Evolutionary conservation across 331 rosid genomes (phyloP).

Genomic region (Quercus phellos): DNA sequence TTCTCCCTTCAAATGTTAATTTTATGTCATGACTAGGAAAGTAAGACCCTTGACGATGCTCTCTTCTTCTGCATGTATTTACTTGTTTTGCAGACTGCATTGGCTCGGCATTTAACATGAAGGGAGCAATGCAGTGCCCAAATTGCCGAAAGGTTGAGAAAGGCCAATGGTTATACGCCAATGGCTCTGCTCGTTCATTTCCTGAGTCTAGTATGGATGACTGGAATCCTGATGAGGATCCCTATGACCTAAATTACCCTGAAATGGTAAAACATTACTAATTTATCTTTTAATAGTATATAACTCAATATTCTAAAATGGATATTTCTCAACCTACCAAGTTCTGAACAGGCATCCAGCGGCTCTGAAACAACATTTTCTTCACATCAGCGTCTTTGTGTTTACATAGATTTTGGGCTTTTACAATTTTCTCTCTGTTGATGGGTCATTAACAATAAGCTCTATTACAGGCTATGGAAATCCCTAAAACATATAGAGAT

Average conservation of each 20-base stretch:
- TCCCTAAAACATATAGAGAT: not conserved
- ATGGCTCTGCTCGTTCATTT: slow-evolving; percentile 12
- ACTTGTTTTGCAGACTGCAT: slow-evolving; percentile 18
- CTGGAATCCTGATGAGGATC: slow-evolving; percentile 25
- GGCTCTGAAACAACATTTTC: not conserved
- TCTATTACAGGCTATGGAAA: not conserved
- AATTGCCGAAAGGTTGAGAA: slow-evolving; percentile 26
- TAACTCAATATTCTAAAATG: not conserved
- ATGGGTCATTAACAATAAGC: not conserved
- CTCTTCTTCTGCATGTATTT: not conserved
- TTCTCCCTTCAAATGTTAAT: not conserved
- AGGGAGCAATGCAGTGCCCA: slow-evolving; percentile 32
- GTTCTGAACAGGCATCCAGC: not conserved
- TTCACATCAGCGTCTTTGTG: not conserved
- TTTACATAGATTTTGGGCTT: not conserved
- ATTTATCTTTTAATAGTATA: not conserved
- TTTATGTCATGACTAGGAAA: not conserved
- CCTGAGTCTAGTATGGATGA: slow-evolving; percentile 25
- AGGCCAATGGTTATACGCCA: slow-evolving; percentile 26
- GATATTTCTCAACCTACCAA: not conserved
- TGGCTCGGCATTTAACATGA: slow-evolving; percentile 24
- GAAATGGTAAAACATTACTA: slow-evolving; percentile 4
- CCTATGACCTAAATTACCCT: slow-evolving; percentile 4
- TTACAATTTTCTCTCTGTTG: not conserved
- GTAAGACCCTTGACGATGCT: not conserved